These are phyloP conservation scores for Thalassiosira pacifica DNA, from an alignment of 352 stramenopile species.

Conservation along the genomic window DNA sequence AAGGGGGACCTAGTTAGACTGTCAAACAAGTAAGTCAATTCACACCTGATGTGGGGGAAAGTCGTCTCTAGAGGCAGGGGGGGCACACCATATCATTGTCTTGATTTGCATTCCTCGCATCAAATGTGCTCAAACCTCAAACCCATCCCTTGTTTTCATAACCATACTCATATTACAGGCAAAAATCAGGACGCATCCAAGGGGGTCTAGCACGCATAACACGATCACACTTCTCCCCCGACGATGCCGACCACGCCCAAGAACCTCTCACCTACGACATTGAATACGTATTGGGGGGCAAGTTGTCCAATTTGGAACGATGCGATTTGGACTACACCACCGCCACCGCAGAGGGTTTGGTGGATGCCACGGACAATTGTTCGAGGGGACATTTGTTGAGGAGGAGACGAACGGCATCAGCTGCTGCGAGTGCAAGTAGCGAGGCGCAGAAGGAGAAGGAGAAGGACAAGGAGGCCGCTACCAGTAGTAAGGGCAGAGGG, in stretches of 20 bases:
- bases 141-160: neutral
- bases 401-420: constrained; percentile 12
- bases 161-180: constrained; percentile 14
- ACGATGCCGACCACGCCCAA: neutral
- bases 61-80: no score
- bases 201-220: constrained; percentile 54
- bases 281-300: constrained; percentile 79
- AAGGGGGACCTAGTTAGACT: constrained; percentile 56
- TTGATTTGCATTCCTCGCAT: neutral
- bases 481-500: neutral
- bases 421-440: neutral
- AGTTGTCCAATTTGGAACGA: constrained; percentile 62
- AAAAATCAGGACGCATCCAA: constrained; percentile 63
- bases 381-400: constrained; percentile 19
- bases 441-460: constrained; percentile 9
- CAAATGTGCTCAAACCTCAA: neutral
- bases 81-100: neutral
- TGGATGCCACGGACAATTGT: constrained; percentile 55
- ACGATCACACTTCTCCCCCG: constrained; percentile 5
- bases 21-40: constrained; percentile 50
- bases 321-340: constrained; percentile 79
- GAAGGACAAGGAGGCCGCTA: neutral
- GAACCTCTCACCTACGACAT: constrained; percentile 60
- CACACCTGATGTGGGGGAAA: neutral
- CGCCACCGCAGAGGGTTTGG: constrained; percentile 74